phyloP scores from a whole-genome alignment of 805 yeast species.

The Torulaspora maleeae region DNA sequence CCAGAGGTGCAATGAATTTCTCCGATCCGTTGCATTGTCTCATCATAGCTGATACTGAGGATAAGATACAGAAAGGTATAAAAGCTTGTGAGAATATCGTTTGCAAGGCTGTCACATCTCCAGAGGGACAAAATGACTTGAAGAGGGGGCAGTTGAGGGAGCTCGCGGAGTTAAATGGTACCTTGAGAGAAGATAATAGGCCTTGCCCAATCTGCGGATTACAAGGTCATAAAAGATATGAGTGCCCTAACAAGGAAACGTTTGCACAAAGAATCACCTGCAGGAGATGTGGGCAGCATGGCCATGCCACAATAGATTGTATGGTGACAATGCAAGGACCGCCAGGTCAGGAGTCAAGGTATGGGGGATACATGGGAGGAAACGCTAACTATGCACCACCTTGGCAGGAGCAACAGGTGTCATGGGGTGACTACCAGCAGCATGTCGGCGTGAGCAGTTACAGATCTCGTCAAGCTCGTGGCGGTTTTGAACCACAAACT shows the following conservation, averaged over 20 bases:
- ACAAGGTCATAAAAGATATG: constrained; percentile 57
- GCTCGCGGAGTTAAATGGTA: constrained; percentile 91
- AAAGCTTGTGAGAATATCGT: constrained; percentile 70
- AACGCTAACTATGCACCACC: background rate
- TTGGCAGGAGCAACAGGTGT: constrained; percentile 5
- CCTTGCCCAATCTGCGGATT: constrained; percentile 64
- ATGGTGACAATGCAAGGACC: constrained; percentile 28
- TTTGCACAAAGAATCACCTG: constrained; percentile 61
- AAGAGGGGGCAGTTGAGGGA: constrained; percentile 89
- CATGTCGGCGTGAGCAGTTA: constrained; percentile 6
- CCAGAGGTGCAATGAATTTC: constrained; percentile 48
- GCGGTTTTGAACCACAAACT: background rate
- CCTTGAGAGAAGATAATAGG: constrained; percentile 73
- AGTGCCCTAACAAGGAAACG: constrained; percentile 54
- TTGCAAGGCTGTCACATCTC: constrained; percentile 78
- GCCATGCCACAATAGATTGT: constrained; percentile 90
- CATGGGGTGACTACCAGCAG: constrained; percentile 1
- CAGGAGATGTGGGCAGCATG: constrained; percentile 70
- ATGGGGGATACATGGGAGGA: constrained; percentile 9
- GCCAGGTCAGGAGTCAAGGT: constrained; percentile 20
- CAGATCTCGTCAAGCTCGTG: constrained; percentile 16
- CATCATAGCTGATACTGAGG: constrained; percentile 76
- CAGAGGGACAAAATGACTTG: constrained; percentile 88
- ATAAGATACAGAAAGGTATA: constrained; percentile 69
- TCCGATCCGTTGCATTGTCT: constrained; percentile 87